A percentile compares a stretch with the other conserved stretches of the same genome.
These are phyloP conservation scores for Mycena epipterygia DNA, from an alignment of 768 basidiomycete species.

Conservation along the genomic window DNA sequence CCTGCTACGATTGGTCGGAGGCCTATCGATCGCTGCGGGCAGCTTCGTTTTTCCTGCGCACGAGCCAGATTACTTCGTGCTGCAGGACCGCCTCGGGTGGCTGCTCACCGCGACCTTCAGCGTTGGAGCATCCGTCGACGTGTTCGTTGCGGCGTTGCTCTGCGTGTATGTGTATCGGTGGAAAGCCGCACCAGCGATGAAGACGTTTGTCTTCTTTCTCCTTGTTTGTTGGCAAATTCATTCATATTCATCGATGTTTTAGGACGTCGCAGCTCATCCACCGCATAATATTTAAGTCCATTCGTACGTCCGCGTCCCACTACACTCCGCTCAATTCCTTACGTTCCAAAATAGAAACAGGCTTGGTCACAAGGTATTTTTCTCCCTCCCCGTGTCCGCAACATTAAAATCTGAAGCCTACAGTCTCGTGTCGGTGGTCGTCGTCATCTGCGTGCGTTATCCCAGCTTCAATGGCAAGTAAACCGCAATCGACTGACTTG, in stretches of 20 bases:
- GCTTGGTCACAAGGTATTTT: conserved; percentile 41
- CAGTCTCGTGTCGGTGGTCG: conserved; percentile 41
- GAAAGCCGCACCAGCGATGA: conserved; percentile 12
- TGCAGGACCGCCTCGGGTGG: conserved; percentile 42
- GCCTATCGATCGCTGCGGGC: conserved; percentile 35
- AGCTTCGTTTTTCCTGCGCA: conserved; percentile 40
- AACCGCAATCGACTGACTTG: background rate
- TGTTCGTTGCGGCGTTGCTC: conserved; percentile 40
- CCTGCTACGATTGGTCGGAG: conserved; percentile 35
- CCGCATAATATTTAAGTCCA: conserved; percentile 41
- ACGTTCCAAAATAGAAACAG: conserved; percentile 36
- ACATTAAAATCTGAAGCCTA: background rate
- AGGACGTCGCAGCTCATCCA: conserved; percentile 40
- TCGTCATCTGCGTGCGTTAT: conserved; percentile 39
- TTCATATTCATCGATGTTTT: background rate
- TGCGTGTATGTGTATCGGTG: conserved; percentile 38
- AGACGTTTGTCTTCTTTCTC: conserved; percentile 3
- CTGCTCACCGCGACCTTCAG: conserved; percentile 39
- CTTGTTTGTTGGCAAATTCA: background rate
- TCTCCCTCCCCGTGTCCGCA: background rate
- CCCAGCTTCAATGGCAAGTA: background rate
- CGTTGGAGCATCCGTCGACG: conserved; percentile 41
- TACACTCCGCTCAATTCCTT: background rate
- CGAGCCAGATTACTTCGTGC: conserved; percentile 38
- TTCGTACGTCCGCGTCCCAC: conserved; percentile 38